Base-by-base conservation (phyloP, 129 eudicot species). In the Chrysanthemum lavandulifolium region DNA sequence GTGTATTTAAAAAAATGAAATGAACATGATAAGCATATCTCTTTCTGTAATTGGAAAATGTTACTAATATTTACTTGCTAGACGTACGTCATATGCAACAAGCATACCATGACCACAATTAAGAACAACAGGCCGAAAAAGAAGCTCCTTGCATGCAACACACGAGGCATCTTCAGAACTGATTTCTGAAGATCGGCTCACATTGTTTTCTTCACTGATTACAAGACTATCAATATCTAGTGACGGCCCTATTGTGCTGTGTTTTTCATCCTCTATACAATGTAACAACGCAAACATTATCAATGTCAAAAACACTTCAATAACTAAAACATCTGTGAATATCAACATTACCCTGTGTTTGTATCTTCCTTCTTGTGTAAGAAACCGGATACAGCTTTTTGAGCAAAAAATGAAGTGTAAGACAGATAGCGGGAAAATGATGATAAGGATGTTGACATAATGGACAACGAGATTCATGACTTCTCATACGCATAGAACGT, bases 341-440 rank as follows among this genome's bases (percentile, higher is more conserved):
- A 61, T 55, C 13, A 73, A 66, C 68, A 49, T 68, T 74, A 91
- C 95, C 97, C 52, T 76, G 79, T 45, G 66, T 76, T 76, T 82
- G 85, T 16, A 54, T 75, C 53, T 73, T 83, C 81, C 95, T 85
- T 82, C 85, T 87, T 61, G 73, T 78, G 66, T 87, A 87, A 13
- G 87, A 79, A 73, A 58, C 8, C 2, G 91, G 97, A 73, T 87
- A 87, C 81, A 91, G 49, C 77, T 91, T 91, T n/a, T 77, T 57
- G 57, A 91, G 91, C 78, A 87, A 68, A 62, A n/a, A 84, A 79
- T 88, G 89, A 33, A 91, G 83, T 50, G 73, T 82, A 80, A 75
- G 86, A 61, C 97, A 85, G n/a, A 90, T 81, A 50, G 82, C 82
- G n/a, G 97, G 97, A 82, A 90, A 90, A 84, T 87, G 89, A 79